Conservation (phyloP, 108 stramenopile species). For the Nitzschia sp. region DNA sequence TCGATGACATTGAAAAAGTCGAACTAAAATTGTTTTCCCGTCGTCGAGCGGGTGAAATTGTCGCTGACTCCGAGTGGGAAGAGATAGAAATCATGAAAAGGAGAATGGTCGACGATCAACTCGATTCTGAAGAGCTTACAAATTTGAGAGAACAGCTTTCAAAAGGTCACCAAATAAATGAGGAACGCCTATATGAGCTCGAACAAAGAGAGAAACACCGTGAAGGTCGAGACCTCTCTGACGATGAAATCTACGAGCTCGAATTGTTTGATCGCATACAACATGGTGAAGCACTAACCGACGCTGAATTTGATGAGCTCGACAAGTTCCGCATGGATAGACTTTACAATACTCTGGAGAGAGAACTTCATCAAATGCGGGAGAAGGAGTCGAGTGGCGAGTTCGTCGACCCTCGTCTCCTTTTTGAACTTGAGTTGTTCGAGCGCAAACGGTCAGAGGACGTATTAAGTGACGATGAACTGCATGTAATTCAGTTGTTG, state of each 20-base stretch:
- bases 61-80: constrained; percentile 19
- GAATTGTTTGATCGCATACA: constrained; percentile 15
- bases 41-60: neutral
- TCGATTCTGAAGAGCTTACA: constrained; percentile 3
- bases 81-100: constrained; percentile 8
- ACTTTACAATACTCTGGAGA: neutral
- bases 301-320: constrained; percentile 25
- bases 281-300: constrained; percentile 12
- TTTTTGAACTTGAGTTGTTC: constrained; percentile 15
- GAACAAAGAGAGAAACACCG: neutral
- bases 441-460: neutral
- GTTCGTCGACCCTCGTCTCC: constrained; percentile 1
- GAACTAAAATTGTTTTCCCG: constrained; percentile 8
- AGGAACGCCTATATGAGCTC: constrained; percentile 22
- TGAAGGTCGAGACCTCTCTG: neutral
- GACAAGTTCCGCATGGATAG: constrained; percentile 15
- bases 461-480: neutral
- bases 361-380: neutral
- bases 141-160: neutral
- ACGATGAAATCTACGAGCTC: constrained; percentile 15
- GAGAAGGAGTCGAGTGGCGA: neutral
- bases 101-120: neutral
- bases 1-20: neutral
- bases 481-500: neutral
- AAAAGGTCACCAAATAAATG: constrained; percentile 6